These are phyloP conservation scores for Mucor velutinosus DNA, from an alignment of 371 early-diverging fungal species.

Conservation along the genomic window DNA sequence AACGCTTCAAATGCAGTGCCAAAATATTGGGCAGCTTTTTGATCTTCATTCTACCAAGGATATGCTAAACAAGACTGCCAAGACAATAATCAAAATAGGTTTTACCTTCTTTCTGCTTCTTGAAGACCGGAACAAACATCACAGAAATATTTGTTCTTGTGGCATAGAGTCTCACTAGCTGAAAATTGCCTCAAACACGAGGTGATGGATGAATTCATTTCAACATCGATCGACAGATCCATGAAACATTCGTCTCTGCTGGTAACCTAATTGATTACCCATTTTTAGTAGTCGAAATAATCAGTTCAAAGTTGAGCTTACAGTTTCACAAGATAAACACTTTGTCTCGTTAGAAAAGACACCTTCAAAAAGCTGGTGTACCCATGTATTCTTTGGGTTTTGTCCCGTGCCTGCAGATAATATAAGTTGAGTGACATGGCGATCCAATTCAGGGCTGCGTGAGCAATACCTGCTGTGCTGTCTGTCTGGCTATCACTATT, in stretches of 20 bases:
- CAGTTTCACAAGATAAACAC: conserved; percentile 94
- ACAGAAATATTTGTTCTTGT: conserved; percentile 96
- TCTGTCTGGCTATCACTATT: conserved; percentile 16
- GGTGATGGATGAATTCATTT: conserved; percentile 92
- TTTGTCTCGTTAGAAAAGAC: conserved; percentile 93
- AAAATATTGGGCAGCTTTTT: conserved; percentile 92
- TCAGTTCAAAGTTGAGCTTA: conserved; percentile 29
- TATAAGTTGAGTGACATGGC: not conserved
- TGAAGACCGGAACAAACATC: conserved; percentile 93
- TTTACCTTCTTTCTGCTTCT: conserved; percentile 91
- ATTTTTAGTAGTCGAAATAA: not conserved
- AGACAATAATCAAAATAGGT: not conserved
- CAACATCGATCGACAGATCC: conserved; percentile 95
- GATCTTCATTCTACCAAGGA: conserved; percentile 85
- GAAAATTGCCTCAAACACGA: conserved; percentile 93
- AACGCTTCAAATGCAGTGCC: conserved; percentile 94
- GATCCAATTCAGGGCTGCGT: not conserved
- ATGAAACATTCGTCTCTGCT: conserved; percentile 93
- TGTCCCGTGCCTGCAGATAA: not conserved
- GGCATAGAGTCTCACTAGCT: conserved; percentile 90
- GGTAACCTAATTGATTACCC: conserved; percentile 64
- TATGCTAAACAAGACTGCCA: too few relatives aligned
- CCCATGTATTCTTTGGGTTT: conserved; percentile 73
- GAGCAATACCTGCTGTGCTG: not conserved
- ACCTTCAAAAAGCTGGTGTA: conserved; percentile 95